phyloP scores from a whole-genome alignment of 2,329 filamentous ascomycete genomes.

The Cercospora brassicicola region DNA sequence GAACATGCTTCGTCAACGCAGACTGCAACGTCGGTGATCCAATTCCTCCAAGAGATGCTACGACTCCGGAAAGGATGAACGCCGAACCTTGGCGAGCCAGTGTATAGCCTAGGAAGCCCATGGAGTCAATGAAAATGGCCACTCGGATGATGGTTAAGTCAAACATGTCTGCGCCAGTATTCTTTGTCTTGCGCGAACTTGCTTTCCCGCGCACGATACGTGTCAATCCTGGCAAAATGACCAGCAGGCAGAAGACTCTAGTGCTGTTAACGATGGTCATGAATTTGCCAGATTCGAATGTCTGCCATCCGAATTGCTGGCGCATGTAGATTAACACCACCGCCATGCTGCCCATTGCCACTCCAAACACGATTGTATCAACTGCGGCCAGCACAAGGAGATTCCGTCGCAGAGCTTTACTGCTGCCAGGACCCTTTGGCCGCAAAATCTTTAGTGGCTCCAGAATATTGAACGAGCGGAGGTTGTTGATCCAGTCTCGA shows the following conservation, averaged over 20 bases:
- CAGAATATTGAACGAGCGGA: slow-evolving; percentile 63
- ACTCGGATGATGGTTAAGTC: slow-evolving; percentile 75
- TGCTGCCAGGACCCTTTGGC: slow-evolving; percentile 66
- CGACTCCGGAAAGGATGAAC: slow-evolving; percentile 70
- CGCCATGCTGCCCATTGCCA: slow-evolving; percentile 77
- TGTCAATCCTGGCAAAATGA: slow-evolving; percentile 73
- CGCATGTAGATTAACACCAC: slow-evolving; percentile 82
- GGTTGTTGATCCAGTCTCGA: slow-evolving; percentile 47
- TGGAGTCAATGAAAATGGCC: slow-evolving; percentile 72
- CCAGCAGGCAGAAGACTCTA: slow-evolving; percentile 73
- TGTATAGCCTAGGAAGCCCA: slow-evolving; percentile 75
- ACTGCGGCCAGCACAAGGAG: slow-evolving; percentile 76
- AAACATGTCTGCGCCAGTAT: slow-evolving; percentile 70
- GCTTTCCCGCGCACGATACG: slow-evolving; percentile 67
- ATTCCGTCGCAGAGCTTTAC: slow-evolving; percentile 68
- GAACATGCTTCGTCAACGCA: slow-evolving; percentile 86
- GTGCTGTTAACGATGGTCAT: slow-evolving; percentile 75
- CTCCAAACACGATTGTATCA: slow-evolving; percentile 78
- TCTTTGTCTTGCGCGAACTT: slow-evolving; percentile 48
- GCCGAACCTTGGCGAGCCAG: slow-evolving; percentile 61
- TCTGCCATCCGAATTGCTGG: slow-evolving; percentile 78
- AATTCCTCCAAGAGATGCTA: slow-evolving; percentile 78
- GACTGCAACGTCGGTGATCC: slow-evolving; percentile 82
- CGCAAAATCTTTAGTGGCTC: slow-evolving; percentile 75
- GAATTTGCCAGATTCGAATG: slow-evolving; percentile 75